Evolutionary conservation across 1,284 basidiomycete species (phyloP).

Genomic region (Microbotryomycetes sp.): DNA sequence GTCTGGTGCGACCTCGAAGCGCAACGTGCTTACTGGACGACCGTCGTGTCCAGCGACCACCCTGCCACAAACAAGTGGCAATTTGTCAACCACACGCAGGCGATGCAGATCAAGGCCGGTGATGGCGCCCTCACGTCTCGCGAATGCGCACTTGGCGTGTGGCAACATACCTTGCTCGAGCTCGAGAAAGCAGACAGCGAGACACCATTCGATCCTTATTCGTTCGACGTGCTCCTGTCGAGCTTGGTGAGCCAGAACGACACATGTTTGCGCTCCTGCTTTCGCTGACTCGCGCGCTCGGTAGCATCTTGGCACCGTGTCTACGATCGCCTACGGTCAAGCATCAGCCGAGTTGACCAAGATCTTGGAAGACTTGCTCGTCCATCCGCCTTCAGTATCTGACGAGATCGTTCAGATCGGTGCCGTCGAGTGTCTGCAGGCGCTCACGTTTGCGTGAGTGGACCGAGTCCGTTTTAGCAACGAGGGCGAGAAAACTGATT

Average conservation of each 20-base stretch:
- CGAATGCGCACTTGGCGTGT: slow-evolving; percentile 5
- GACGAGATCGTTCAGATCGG: slow-evolving; percentile 8
- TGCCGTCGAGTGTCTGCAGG: slow-evolving; percentile 11
- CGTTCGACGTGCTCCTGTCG: slow-evolving; percentile 3
- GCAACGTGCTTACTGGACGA: slow-evolving; percentile 49
- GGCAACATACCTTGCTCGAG: neutral
- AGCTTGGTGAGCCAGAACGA: slow-evolving; percentile 2
- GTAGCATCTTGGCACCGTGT: slow-evolving; percentile 1
- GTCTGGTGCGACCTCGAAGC: slow-evolving; percentile 77
- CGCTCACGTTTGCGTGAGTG: slow-evolving; percentile 13
- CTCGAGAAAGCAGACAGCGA: slow-evolving; percentile 9
- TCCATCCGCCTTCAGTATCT: neutral
- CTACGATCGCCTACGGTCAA: neutral
- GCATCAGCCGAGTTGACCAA: slow-evolving; percentile 1
- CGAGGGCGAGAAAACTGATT: too few relatives aligned
- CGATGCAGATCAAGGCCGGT: neutral
- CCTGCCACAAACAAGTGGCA: slow-evolving; percentile 28
- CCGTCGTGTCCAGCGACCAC: neutral
- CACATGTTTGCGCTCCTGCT: neutral
- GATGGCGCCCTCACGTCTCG: neutral
- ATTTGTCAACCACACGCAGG: slow-evolving; percentile 21
- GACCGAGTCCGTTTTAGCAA: too few relatives aligned
- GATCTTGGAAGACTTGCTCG: slow-evolving; percentile 1
- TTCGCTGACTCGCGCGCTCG: neutral
- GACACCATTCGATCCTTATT: neutral